Base-by-base conservation (phyloP, 768 basidiomycete species). In the Boletus vinaceobasis region DNA sequence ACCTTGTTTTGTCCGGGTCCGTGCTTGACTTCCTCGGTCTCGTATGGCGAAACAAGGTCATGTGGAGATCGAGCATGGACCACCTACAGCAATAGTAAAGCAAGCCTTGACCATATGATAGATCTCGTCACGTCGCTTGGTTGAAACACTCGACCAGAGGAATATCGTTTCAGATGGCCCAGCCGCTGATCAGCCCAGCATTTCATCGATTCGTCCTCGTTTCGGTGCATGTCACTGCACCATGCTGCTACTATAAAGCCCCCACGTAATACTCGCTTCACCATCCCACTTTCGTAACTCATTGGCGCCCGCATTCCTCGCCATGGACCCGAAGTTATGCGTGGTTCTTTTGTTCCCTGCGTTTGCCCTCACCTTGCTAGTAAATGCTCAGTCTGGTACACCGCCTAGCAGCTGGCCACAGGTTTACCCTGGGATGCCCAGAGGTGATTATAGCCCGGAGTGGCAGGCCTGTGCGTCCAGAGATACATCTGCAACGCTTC, bases 391-490 rank as follows among this genome's bases (percentile, higher is more conserved):
- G 60, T 50, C 55, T 37, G 58, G 52, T 19, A 52, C 55, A 14
- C 70, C 63, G 1, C 70, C 73, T 26, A 63, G 68, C 58, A 61
- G 65, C 57, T 75, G 70, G 67, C 75, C 77, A 9, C 75, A 77
- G 38, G 65, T 61, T 39, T 78, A 79, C 57, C 71, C 77, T 19
- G 76, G 76, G 1, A 73, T 74, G 60, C 78, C 78, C 11, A 60
- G 52, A 2, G 73, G 76, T 23, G 76, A 77, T 60, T 83, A 79
- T 55, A 75, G 78, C 59, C 77, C 80, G 32, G 73, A 71, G 52
- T 87, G 86, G 85, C 86, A 86, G 68, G 65, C 71, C 48, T 87
- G 85, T 86, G 68, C 21, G 79, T 71, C n/a, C 14, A 29, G 10
- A 14, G 15, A 37, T 32, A 3, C 23, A 19, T 43, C n/a, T 11